Evolutionary conservation across 805 yeast species (phyloP).

Genomic region (Candida ipomoeae): DNA sequence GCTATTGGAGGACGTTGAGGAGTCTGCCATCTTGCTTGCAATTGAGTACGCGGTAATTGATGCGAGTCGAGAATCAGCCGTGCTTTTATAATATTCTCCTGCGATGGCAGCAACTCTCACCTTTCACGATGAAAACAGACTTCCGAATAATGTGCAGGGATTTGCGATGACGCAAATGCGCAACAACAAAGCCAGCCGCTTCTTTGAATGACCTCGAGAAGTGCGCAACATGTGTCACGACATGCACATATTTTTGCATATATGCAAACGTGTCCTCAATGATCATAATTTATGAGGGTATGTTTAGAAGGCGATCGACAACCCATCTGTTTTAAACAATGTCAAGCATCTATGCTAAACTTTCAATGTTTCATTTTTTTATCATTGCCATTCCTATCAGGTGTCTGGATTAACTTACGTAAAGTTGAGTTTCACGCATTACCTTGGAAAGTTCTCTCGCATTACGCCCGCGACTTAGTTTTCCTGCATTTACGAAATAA

Average conservation of each 20-base stretch:
- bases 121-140: background rate
- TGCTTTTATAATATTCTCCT: background rate
- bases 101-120: slow-evolving; percentile 1
- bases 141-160: background rate
- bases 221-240: background rate
- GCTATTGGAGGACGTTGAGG: background rate
- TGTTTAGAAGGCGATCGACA: background rate
- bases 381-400: background rate
- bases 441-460: background rate
- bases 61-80: background rate
- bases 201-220: slow-evolving; percentile 3
- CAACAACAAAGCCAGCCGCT: slow-evolving; percentile 2
- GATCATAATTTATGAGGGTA: background rate
- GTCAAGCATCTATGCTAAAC: background rate
- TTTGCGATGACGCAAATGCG: background rate
- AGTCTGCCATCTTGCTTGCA: slow-evolving; percentile 2
- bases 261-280: background rate
- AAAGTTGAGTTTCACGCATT: background rate
- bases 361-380: background rate
- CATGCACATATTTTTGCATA: background rate
- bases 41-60: background rate
- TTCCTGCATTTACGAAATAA: background rate
- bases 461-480: background rate
- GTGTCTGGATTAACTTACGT: background rate
- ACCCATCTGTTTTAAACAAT: background rate